Evolutionary conservation across 73 alveolate genomes (phyloP).

Genomic region (Paramecium primaurelia): DNA sequence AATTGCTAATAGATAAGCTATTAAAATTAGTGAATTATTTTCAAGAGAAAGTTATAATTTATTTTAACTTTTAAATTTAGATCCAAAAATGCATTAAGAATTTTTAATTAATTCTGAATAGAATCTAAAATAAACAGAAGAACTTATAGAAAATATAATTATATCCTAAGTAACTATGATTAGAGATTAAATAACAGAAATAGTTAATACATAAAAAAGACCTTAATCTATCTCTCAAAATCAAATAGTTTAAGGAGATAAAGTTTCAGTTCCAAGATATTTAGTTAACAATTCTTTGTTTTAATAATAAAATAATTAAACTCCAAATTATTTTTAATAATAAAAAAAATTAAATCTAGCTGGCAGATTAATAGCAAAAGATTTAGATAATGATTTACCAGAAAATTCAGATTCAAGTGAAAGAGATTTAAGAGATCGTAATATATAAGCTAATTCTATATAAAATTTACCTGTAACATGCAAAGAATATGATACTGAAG

Average conservation of each 20-base stretch:
- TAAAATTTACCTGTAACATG: neutral
- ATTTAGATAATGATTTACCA: neutral
- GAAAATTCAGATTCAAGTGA: neutral
- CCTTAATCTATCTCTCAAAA: neutral
- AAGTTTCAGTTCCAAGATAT: neutral
- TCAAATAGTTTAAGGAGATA: neutral
- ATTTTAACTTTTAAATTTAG: neutral
- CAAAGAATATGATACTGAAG: constrained; percentile 32
- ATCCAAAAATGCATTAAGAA: neutral
- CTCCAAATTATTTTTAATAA: neutral
- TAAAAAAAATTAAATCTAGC: neutral
- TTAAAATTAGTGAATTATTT: neutral
- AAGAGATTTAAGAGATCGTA: neutral
- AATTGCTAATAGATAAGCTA: neutral
- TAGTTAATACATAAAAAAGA: neutral
- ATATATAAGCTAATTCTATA: neutral
- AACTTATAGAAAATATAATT: neutral
- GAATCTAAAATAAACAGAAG: neutral
- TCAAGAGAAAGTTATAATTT: neutral
- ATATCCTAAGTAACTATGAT: neutral
- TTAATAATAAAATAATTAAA: neutral
- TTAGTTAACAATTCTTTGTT: neutral
- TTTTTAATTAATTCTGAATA: neutral
- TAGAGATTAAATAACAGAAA: neutral
- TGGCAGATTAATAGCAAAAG: neutral